Conservation (phyloP, 768 basidiomycete genomes). For the Lyophyllum shimeji region DNA sequence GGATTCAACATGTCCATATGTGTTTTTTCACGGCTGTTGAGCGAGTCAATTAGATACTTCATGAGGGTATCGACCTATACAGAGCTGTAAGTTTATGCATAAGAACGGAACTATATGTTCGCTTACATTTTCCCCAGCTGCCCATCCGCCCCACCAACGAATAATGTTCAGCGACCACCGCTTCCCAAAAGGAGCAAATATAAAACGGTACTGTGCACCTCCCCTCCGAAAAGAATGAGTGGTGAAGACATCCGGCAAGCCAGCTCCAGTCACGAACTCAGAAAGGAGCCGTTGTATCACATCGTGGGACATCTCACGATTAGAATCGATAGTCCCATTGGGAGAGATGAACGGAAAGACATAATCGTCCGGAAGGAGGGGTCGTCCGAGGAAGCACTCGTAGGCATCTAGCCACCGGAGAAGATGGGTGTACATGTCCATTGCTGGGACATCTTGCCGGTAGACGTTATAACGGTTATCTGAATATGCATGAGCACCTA, state of each 20-base stretch:
- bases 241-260: background rate
- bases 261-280: background rate
- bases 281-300: background rate
- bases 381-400: background rate
- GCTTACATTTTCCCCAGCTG: background rate
- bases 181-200: background rate
- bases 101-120: background rate
- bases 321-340: background rate
- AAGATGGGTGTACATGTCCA: conserved; percentile 2
- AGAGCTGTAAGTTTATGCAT: background rate
- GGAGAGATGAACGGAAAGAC: background rate
- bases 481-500: background rate
- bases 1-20: background rate
- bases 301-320: background rate
- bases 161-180: background rate
- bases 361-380: background rate
- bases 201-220: conserved; percentile 1
- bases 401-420: background rate
- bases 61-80: background rate
- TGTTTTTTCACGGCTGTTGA: background rate
- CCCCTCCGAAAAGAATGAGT: conserved; percentile 2
- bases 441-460: background rate
- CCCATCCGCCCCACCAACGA: conserved; percentile 3
- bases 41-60: background rate
- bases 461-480: conserved; percentile 1